Percentiles rank a stretch among this genome's conserved stretches.
Conservation (phyloP, 2,329 filamentous ascomycete genomes). For the Diaporthe caulivora region DNA sequence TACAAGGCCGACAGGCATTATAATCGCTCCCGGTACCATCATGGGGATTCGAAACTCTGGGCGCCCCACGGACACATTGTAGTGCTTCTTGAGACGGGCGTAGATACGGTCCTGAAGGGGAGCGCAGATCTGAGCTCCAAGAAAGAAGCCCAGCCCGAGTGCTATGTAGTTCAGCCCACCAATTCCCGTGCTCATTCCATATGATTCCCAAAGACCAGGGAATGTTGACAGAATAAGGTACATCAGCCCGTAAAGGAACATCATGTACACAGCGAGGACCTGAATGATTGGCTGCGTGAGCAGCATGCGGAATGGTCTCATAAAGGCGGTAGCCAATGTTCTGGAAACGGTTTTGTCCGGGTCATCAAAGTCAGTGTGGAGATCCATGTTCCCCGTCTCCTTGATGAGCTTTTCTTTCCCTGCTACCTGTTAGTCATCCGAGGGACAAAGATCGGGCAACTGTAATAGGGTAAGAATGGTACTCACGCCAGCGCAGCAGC, state of each 20-base stretch:
- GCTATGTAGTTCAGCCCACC: slow-evolving; percentile 54
- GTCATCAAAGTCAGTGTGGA: slow-evolving; percentile 66
- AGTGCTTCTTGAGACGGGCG: slow-evolving; percentile 55
- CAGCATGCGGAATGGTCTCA: slow-evolving; percentile 64
- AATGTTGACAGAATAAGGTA: slow-evolving; percentile 64
- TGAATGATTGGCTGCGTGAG: slow-evolving; percentile 66
- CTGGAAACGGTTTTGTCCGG: slow-evolving; percentile 48
- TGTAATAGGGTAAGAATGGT: no score
- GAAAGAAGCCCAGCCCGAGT: slow-evolving; percentile 51
- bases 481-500: slow-evolving; percentile 65
- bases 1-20: slow-evolving; percentile 58
- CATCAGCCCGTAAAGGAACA: slow-evolving; percentile 65
- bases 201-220: slow-evolving; percentile 58
- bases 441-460: no score
- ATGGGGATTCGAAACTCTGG: slow-evolving; percentile 64
- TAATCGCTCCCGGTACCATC: slow-evolving; percentile 65
- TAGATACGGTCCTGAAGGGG: slow-evolving; percentile 61
- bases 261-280: slow-evolving; percentile 62
- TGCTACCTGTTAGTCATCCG: no score
- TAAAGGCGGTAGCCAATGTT: slow-evolving; percentile 55
- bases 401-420: slow-evolving; percentile 68
- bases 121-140: slow-evolving; percentile 55
- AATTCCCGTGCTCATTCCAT: slow-evolving; percentile 49
- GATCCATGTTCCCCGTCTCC: slow-evolving; percentile 65
- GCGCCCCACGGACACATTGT: slow-evolving; percentile 45